phyloP scores from a whole-genome alignment of 257 asterid species.

The Euphrasia confusa region DNA sequence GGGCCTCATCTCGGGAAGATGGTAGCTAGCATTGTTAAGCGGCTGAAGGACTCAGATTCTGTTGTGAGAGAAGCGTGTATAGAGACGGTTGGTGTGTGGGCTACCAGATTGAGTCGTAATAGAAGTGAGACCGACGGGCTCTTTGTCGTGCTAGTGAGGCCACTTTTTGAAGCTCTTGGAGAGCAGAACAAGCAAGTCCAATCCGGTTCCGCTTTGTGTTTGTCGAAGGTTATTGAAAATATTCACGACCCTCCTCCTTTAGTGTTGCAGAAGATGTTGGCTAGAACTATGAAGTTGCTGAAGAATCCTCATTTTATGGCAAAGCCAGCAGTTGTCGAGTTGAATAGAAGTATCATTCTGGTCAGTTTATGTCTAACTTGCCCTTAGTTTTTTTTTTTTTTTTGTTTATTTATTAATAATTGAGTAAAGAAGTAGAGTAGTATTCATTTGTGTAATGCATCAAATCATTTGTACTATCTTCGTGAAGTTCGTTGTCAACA shows the following conservation, averaged over 20 bases:
- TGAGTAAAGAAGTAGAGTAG: neutral
- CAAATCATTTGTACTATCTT: conserved; percentile 3
- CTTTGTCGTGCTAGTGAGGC: conserved; percentile 74
- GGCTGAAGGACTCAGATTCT: conserved; percentile 87
- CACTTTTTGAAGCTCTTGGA: conserved; percentile 89
- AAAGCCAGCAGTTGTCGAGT: conserved; percentile 85
- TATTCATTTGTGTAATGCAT: conserved; percentile 12
- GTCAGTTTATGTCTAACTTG: conserved; percentile 31
- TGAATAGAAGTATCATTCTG: conserved; percentile 88
- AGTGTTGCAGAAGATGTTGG: conserved; percentile 82
- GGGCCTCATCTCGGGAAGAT: conserved; percentile 75
- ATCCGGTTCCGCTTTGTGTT: conserved; percentile 79
- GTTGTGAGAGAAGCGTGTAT: conserved; percentile 78
- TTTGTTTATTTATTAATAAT: neutral
- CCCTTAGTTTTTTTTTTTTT: neutral
- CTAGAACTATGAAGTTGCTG: conserved; percentile 70
- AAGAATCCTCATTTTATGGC: conserved; percentile 96
- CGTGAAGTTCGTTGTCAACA: conserved; percentile 16
- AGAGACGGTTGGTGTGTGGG: conserved; percentile 74
- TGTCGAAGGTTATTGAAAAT: conserved; percentile 76
- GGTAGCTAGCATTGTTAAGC: conserved; percentile 74
- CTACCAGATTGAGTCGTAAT: conserved; percentile 58
- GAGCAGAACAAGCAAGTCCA: conserved; percentile 89
- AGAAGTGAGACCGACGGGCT: conserved; percentile 54
- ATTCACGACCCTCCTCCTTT: conserved; percentile 68